phyloP scores from a whole-genome alignment of 228 moss, liverwort and hornwort genomes.

The Sphagnum magellanicum region DNA sequence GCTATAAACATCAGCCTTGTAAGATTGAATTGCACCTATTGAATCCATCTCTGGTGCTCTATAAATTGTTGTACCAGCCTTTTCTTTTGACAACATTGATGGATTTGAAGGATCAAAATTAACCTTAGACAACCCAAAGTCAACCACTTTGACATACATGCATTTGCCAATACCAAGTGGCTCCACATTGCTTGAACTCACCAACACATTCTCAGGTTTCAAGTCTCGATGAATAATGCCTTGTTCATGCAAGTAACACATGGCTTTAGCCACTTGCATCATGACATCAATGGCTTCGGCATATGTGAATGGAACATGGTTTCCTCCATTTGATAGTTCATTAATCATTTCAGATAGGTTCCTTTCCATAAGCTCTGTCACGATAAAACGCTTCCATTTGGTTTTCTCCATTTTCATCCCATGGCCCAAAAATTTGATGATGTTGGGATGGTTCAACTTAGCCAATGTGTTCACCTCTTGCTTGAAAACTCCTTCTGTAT shows the following conservation, averaged over 20 bases:
- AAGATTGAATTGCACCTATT: neutral
- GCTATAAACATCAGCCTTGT: slow-evolving; percentile 26
- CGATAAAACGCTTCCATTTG: slow-evolving; percentile 5
- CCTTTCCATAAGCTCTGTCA: slow-evolving; percentile 22
- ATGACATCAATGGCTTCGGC: slow-evolving; percentile 22
- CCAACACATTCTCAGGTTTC: slow-evolving; percentile 28
- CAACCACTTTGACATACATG: slow-evolving; percentile 21
- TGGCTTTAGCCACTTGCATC: slow-evolving; percentile 19
- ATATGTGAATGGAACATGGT: slow-evolving; percentile 8
- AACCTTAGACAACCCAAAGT: slow-evolving; percentile 23
- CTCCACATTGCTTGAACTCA: neutral
- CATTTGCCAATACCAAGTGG: neutral
- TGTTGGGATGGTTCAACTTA: slow-evolving; percentile 16
- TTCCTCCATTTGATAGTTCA: neutral
- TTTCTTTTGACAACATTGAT: neutral
- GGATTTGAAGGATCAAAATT: neutral
- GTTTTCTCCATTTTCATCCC: slow-evolving; percentile 5
- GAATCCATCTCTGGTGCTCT: slow-evolving; percentile 16
- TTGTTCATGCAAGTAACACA: slow-evolving; percentile 19
- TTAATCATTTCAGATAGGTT: slow-evolving; percentile 11
- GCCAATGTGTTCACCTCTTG: slow-evolving; percentile 14
- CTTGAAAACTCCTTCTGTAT: neutral
- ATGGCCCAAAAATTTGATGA: slow-evolving; percentile 20
- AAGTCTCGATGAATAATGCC: slow-evolving; percentile 19
- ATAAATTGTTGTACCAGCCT: slow-evolving; percentile 17